phyloP scores from a whole-genome alignment of 2,329 filamentous ascomycete species.

The Zymoseptoria tritici region DNA sequence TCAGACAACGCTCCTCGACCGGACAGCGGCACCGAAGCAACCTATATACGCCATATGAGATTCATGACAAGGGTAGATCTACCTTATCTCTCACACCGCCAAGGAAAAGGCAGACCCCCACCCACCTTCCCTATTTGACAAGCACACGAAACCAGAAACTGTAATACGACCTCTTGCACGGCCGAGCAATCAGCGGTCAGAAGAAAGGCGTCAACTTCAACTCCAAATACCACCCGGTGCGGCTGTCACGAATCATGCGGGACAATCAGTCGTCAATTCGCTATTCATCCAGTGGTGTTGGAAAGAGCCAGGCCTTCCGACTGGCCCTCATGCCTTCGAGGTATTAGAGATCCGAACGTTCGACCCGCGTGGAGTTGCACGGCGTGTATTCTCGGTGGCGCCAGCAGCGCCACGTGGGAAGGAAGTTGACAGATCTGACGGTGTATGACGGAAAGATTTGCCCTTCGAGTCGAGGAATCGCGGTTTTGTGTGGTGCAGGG shows the following conservation, averaged over 20 bases:
- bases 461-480: background rate
- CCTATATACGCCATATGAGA: background rate
- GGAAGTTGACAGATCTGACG: background rate
- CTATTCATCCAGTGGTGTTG: background rate
- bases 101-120: background rate
- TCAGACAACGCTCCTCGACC: background rate
- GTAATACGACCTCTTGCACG: background rate
- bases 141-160: background rate
- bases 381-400: background rate
- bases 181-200: background rate
- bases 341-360: background rate
- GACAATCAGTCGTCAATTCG: background rate
- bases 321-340: background rate
- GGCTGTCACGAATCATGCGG: background rate
- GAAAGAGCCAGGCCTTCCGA: background rate
- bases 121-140: background rate
- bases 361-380: background rate
- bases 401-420: background rate
- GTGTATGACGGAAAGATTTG: background rate
- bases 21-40: background rate
- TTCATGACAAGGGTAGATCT: background rate
- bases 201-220: background rate
- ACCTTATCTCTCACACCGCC: background rate
- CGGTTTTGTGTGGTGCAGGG: background rate
- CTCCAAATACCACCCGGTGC: background rate